phyloP scores from a whole-genome alignment of 1,284 basidiomycete species.

The Sporisorium sorghi region DNA sequence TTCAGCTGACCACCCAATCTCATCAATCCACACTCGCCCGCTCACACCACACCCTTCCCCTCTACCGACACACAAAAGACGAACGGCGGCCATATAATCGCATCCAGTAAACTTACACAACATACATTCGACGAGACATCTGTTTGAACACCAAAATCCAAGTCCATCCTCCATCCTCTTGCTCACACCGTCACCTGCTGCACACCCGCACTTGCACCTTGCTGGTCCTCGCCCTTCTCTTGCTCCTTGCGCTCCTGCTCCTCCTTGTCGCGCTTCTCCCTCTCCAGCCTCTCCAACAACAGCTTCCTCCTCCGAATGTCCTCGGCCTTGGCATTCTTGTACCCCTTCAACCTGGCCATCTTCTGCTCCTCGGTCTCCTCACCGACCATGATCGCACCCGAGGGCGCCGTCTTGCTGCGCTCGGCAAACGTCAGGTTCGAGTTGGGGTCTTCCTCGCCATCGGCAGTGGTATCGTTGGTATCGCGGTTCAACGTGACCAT shows the following conservation, averaged over 20 bases:
- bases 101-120: too few relatives aligned
- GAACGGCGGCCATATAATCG: too few relatives aligned
- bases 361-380: slow-evolving; percentile 33
- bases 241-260: slow-evolving; percentile 3
- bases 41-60: too few relatives aligned
- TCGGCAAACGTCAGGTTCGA: not conserved
- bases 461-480: slow-evolving; percentile 35
- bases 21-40: too few relatives aligned
- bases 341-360: slow-evolving; percentile 31
- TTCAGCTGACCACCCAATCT: too few relatives aligned
- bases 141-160: too few relatives aligned
- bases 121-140: too few relatives aligned
- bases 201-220: too few relatives aligned
- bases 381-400: not conserved
- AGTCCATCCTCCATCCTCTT: too few relatives aligned
- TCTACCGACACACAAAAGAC: too few relatives aligned
- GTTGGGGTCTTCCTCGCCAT: slow-evolving; percentile 25
- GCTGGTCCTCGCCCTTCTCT: not conserved
- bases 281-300: slow-evolving; percentile 23
- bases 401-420: slow-evolving; percentile 6
- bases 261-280: slow-evolving; percentile 20
- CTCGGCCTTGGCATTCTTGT: slow-evolving; percentile 57
- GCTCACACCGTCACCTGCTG: too few relatives aligned
- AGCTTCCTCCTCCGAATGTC: slow-evolving; percentile 42
- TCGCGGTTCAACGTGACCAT: slow-evolving; percentile 19